Base-by-base conservation (phyloP, 202 grass and related monocot species). In the Schoenoplectus tabernaemontani region DNA sequence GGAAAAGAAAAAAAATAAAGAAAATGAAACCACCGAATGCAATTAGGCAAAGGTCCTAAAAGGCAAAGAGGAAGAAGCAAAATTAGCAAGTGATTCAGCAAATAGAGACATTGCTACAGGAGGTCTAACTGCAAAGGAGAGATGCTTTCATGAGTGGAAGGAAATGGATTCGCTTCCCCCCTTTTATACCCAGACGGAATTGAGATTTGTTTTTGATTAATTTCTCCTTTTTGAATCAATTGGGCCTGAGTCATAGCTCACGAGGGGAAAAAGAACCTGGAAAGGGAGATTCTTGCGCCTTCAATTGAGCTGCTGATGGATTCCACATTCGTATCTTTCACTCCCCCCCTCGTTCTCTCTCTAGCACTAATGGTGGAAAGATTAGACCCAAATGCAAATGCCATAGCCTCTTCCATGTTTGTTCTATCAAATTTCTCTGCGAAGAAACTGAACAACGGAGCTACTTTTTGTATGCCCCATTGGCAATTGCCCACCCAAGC, bases 171-270 rank as follows among this genome's bases (percentile, higher is more conserved):
- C 46, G 20, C 34, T n/a, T 9, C 28, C 33, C 77, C 37, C 58
- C 3, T 79, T 79, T 79, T 79, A 79, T 79, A 79, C 57, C 38
- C 38, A 37, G 9, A 56, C 37, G 9, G 20, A 47, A 16, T 30
- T 32, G 69, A 5, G 36, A 42, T 41, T 19, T 67, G 41, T 42
- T 10, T 8, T 47, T 67, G 17, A 36, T 2, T 37, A 43, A 16
- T 72, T 28, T 28, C 9, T 72, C 12, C 7, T 30, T 47, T 72
- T 30, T 46, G 12, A n/a, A 42, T 72, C 39, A 73, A 73, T 73
- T 73, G 69, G 23, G 9, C 15, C 24, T 16, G 47, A 32, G 5
- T 73, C 69, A 73, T 23, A 20, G 4, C 6, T 73, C 68, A 74
- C 24, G 0, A 50, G 11, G 33, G 7, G 13, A 48, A 74, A 74